Base-by-base conservation (phyloP, 2,329 filamentous ascomycete species). In the Trichoderma atrobrunneum region DNA sequence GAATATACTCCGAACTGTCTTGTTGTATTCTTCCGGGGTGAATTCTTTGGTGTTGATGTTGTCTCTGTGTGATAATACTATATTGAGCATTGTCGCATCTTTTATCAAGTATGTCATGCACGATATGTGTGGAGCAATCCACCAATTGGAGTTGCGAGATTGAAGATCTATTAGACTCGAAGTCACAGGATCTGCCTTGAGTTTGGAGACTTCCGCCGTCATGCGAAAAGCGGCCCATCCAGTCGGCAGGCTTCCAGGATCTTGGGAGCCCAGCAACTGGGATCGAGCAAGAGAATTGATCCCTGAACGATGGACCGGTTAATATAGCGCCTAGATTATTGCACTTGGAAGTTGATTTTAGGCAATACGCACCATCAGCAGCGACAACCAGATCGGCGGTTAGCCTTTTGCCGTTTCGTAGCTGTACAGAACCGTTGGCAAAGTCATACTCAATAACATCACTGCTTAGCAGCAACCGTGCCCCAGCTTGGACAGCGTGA, bases 61-160 rank as follows among this genome's bases (percentile, higher is more conserved):
- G 73, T 85, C 83, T 16, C 76, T 78, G 71, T 85, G 82, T 5
- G 81, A 82, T 1, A 85, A 76, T 0, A 85, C 84, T 79, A 85
- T 81, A 72, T 85, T 85, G 74, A 84, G 84, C 1, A 81, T 77
- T 54, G 80, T 79, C 1, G 82, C 81, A 3, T 77, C 77, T 1
- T 81, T 78, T 5, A 85, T 85, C 7, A 78, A 78, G 73, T 84
- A 84, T 1, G 82, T 81, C 82, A 86, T 85, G 28, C 83, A 81
- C 61, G 85, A 84, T 5, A 80, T 74, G 18, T 79, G 75, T 21
- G 82, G 77, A 11, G 83, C 82, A 48, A 84, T 79, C 82, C 81
- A 75, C 80, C 68, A n/a, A 28, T 61, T 67, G 11, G 30, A 75
- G 54, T 68, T 71, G 21, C 59, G n/a, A 32, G 74, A 72, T 6